Percentiles rank a stretch among this genome's conserved stretches.
These are phyloP conservation scores for Solanum rostratum DNA, from an alignment of 257 asterid species.

Conservation along the genomic window DNA sequence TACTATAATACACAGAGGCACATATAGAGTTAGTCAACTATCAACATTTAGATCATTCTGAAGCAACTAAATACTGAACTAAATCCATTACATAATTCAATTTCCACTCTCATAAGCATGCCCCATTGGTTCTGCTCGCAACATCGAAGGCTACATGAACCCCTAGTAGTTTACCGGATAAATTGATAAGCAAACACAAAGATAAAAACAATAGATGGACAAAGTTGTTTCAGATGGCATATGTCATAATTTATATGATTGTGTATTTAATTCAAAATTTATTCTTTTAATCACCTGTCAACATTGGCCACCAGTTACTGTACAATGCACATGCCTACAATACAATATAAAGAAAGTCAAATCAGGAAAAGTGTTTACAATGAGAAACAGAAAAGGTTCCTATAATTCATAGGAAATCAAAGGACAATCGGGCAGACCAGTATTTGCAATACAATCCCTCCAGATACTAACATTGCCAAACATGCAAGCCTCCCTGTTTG, in stretches of 20 bases:
- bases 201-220: too few species aligned
- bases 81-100: too few species aligned
- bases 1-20: too few species aligned
- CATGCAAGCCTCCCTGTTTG: slow-evolving; percentile 77
- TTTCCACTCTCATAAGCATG: too few species aligned
- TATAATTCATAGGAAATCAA: neutral
- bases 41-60: too few species aligned
- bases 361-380: slow-evolving; percentile 3
- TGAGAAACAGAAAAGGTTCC: neutral
- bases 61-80: too few species aligned
- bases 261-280: neutral
- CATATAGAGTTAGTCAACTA: too few species aligned
- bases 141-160: too few species aligned
- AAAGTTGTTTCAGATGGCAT: too few species aligned
- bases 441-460: slow-evolving; percentile 85
- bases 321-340: slow-evolving; percentile 88
- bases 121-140: too few species aligned
- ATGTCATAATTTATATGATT: neutral
- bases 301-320: slow-evolving; percentile 98
- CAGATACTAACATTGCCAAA: slow-evolving; percentile 85
- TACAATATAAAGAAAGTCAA: slow-evolving; percentile 3
- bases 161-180: too few species aligned
- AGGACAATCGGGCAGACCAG: slow-evolving; percentile 33
- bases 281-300: slow-evolving; percentile 44
- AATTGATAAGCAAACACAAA: too few species aligned